A percentile compares a stretch with the other conserved stretches of the same genome.
These are phyloP conservation scores for Rhizopus stolonifer DNA, from an alignment of 371 early-diverging fungal genomes.

Conservation along the genomic window DNA sequence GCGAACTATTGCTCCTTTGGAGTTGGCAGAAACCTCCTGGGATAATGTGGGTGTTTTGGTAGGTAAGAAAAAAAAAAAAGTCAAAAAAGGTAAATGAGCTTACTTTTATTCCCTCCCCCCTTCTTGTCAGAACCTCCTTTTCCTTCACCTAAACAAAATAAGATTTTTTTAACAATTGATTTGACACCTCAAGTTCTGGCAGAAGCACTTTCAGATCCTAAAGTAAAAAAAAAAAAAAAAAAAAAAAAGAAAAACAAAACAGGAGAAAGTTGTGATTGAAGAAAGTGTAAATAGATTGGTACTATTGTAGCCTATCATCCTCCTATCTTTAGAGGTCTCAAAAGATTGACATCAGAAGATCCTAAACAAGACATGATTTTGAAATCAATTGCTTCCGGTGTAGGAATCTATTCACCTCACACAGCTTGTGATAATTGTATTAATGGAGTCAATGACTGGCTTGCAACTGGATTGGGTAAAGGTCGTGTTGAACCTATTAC, in stretches of 20 bases:
- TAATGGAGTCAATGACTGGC: constrained; percentile 89
- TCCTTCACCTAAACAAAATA: constrained; percentile 63
- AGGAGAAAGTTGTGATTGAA: no score
- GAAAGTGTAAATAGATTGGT: constrained; percentile 58
- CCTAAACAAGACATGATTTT: constrained; percentile 81
- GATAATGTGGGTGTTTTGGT: constrained; percentile 96
- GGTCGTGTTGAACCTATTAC: constrained; percentile 53
- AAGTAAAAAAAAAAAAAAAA: constrained; percentile 17
- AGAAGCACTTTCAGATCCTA: constrained; percentile 83
- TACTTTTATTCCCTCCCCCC: no score
- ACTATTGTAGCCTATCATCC: constrained; percentile 97
- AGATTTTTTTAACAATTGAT: constrained; percentile 96
- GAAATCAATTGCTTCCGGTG: constrained; percentile 79
- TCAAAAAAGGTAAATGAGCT: no score
- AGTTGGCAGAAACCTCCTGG: constrained; percentile 89
- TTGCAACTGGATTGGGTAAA: constrained; percentile 66
- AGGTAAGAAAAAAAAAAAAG: constrained; percentile 42
- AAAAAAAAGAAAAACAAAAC: no score
- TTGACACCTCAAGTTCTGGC: constrained; percentile 85
- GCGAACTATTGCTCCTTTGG: constrained; percentile 87
- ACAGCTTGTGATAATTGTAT: constrained; percentile 89
- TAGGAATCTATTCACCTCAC: constrained; percentile 97
- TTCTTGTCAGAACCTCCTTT: constrained; percentile 68
- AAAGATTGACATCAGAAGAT: constrained; percentile 75
- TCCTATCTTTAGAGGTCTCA: constrained; percentile 88